These are phyloP conservation scores for Xylaria sp. DNA, from an alignment of 2,329 filamentous ascomycete genomes.

Conservation along the genomic window DNA sequence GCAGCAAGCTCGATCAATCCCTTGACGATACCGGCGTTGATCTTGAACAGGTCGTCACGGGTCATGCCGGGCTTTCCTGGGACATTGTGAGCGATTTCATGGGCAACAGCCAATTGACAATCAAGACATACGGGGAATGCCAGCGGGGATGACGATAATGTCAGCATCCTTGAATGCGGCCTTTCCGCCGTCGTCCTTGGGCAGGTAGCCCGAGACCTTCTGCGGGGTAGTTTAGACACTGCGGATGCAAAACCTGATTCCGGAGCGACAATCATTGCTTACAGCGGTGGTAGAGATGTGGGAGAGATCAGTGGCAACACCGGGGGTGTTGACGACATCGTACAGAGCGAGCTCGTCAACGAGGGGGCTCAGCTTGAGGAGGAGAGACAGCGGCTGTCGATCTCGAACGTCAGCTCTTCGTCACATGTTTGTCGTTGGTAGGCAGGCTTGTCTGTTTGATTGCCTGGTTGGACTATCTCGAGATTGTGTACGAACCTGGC, in stretches of 20 bases:
- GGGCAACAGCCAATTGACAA: background rate
- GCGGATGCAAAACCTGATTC: conserved; percentile 12
- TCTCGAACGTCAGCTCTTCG: conserved; percentile 35
- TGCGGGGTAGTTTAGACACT: conserved; percentile 54
- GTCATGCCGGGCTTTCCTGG: conserved; percentile 99
- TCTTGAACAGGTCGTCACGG: conserved; percentile 99
- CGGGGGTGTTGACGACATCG: conserved; percentile 99
- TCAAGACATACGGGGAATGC: conserved; percentile 84
- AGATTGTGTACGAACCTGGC: conserved; percentile 73
- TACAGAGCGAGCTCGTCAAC: conserved; percentile 95
- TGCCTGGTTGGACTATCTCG: background rate
- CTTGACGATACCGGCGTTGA: conserved; percentile 98
- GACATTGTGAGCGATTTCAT: conserved; percentile 43
- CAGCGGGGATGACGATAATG: conserved; percentile 96
- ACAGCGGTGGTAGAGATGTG: conserved; percentile 94
- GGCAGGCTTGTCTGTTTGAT: background rate
- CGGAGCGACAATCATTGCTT: conserved; percentile 45
- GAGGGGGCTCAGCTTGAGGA: conserved; percentile 89
- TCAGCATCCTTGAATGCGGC: conserved; percentile 90
- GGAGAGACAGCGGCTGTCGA: conserved; percentile 87
- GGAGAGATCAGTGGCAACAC: conserved; percentile 94
- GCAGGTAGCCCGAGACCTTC: conserved; percentile 90
- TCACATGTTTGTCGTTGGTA: background rate
- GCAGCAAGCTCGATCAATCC: conserved; percentile 89
- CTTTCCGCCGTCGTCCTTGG: conserved; percentile 86